phyloP scores from a whole-genome alignment of 2,329 filamentous ascomycete species.

The Neopestalotiopsis clavispora region DNA sequence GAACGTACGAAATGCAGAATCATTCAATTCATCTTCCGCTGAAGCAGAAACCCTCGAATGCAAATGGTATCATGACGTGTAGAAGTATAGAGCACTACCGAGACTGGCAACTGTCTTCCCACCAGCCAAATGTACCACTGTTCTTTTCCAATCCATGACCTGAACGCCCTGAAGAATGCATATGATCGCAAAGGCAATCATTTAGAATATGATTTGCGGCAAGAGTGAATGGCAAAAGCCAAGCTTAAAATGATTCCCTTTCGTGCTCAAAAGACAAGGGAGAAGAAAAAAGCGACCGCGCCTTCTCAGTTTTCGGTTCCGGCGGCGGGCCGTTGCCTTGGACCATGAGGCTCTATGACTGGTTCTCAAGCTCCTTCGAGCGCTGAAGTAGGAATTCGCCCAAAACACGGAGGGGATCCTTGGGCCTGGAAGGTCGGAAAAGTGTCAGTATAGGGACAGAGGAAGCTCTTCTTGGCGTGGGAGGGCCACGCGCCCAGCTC shows the following conservation, averaged over 20 bases:
- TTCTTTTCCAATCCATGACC: constrained; percentile 12
- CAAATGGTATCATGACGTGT: constrained; percentile 20
- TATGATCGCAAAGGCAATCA: not conserved
- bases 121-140: not conserved
- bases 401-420: constrained; percentile 70
- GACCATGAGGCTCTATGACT: constrained; percentile 16
- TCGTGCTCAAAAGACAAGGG: too few species aligned
- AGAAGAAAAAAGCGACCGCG: too few species aligned
- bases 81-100: not conserved
- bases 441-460: not conserved
- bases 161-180: constrained; percentile 16
- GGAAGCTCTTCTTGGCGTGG: not conserved
- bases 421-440: constrained; percentile 52
- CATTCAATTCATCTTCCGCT: not conserved
- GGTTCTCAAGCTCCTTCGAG: constrained; percentile 66
- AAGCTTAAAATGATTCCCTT: too few species aligned
- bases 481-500: too few species aligned
- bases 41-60: constrained; percentile 4
- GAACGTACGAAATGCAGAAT: constrained; percentile 17
- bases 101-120: not conserved
- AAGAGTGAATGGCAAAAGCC: too few species aligned
- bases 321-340: not conserved
- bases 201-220: too few species aligned
- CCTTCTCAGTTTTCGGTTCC: too few species aligned
- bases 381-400: constrained; percentile 74